phyloP scores from a whole-genome alignment of 768 basidiomycete species.

The Tephrocybe sp. region DNA sequence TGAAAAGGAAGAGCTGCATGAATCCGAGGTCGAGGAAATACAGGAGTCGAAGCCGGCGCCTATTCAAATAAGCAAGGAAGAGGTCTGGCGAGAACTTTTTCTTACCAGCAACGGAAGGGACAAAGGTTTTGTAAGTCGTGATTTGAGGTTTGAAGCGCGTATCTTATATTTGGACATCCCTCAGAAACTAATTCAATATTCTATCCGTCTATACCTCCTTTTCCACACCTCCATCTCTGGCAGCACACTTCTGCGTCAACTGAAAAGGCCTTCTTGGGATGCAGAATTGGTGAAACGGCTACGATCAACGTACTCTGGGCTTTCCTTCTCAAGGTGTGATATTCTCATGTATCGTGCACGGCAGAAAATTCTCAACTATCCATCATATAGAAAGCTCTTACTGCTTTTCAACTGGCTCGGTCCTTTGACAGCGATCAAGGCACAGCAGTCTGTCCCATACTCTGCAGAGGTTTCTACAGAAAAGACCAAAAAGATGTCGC shows the following conservation, averaged over 20 bases:
- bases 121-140: slow-evolving; percentile 72
- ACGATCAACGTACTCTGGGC: slow-evolving; percentile 56
- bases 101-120: slow-evolving; percentile 78
- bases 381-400: slow-evolving; percentile 65
- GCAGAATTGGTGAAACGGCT: slow-evolving; percentile 57
- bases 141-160: neutral
- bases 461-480: slow-evolving; percentile 41
- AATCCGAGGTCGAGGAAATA: slow-evolving; percentile 44
- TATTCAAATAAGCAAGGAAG: slow-evolving; percentile 52
- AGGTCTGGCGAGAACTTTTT: slow-evolving; percentile 80
- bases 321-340: slow-evolving; percentile 73
- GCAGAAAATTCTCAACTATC: slow-evolving; percentile 13
- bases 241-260: slow-evolving; percentile 45
- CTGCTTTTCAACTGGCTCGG: slow-evolving; percentile 84
- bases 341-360: neutral
- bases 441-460: slow-evolving; percentile 67
- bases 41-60: slow-evolving; percentile 45
- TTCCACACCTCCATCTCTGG: slow-evolving; percentile 57
- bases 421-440: slow-evolving; percentile 68
- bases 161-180: slow-evolving; percentile 2
- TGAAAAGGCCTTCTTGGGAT: slow-evolving; percentile 51
- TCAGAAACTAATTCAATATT: slow-evolving; percentile 87
- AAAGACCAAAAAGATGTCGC: slow-evolving; percentile 35
- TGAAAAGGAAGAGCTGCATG: slow-evolving; percentile 34
- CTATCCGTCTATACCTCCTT: slow-evolving; percentile 69